Evolutionary conservation across 139 green algal genomes (phyloP), one percentile per base, ranked within the genome.

Genomic region (Asterochloris erici): DNA sequence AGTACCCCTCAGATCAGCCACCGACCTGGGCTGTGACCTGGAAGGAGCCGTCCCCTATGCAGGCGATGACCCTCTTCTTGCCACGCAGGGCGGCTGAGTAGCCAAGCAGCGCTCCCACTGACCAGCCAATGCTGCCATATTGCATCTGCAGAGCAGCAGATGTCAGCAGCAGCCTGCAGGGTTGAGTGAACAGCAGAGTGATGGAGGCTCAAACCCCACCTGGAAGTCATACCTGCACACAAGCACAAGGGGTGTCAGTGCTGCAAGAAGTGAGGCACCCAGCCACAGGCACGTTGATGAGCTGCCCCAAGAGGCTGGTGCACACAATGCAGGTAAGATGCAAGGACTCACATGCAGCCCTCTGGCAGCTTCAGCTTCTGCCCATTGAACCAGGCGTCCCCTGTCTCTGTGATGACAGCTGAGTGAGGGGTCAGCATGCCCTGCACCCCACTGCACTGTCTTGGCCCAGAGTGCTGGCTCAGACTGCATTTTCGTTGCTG

Each of bases 101-200:
- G 24, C 93, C 92, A 68, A 97, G 88, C 19, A 85, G 87, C 2
- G 91, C 91, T 11, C 94, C 94, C 63, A 97, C 93, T 14, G 79
- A 87, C 94, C 94, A 97, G 69, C 94, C 94, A 71, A 97, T 97
- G 81, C 80, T 90, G 47, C 91, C 91, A 85, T 95, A 97, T 79
- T 92, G 87, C 77, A 86, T 85, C 77, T 54, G 38, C 38, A 54
- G 38, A 54, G 38, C 38, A 54, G 38, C 4, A 6, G 38, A 6
- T 54, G 38, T 54, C 38, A 29, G 38, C 10, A 68, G 38, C 27
- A 19, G 60, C 0, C 47, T 68, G 29, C 17, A 64, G 29, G 74
- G 26, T 47, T 9, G 26, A 47, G 73, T 38, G 26, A 26, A 80
- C 29, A 88, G 86, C 87, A 92, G 38, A 54, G 38, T 54, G 38